A percentile compares a stretch with the other conserved stretches of the same genome.
Conservation (phyloP, 2,329 filamentous ascomycete genomes). For the Boeremia lycopersici region DNA sequence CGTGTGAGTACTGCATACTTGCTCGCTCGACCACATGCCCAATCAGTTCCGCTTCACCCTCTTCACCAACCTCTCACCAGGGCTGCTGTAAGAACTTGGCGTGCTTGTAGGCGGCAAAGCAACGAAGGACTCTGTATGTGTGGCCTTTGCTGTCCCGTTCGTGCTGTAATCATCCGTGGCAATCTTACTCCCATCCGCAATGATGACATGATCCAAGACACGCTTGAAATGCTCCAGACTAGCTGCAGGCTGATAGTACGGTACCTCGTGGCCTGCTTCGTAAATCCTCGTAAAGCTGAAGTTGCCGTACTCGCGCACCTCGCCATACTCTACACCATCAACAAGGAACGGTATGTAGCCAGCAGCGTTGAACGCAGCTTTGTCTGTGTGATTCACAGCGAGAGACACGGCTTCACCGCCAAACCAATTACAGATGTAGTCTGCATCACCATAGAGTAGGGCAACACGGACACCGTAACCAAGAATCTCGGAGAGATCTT, state of each 20-base stretch:
- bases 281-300: slow-evolving; percentile 49
- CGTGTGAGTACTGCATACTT: background rate
- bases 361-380: slow-evolving; percentile 63
- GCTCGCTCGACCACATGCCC: too few relatives aligned
- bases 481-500: slow-evolving; percentile 58
- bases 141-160: slow-evolving; percentile 39
- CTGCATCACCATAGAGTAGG: slow-evolving; percentile 64
- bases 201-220: slow-evolving; percentile 31
- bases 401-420: slow-evolving; percentile 75
- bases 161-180: slow-evolving; percentile 38
- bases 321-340: slow-evolving; percentile 49
- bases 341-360: slow-evolving; percentile 71
- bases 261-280: slow-evolving; percentile 53
- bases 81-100: slow-evolving; percentile 17
- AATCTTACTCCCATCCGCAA: slow-evolving; percentile 38
- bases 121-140: slow-evolving; percentile 41
- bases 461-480: slow-evolving; percentile 61
- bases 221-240: slow-evolving; percentile 40
- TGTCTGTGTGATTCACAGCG: slow-evolving; percentile 59
- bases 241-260: slow-evolving; percentile 49
- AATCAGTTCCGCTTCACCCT: slow-evolving; percentile 1
- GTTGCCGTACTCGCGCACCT: slow-evolving; percentile 48
- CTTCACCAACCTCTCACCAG: slow-evolving; percentile 9
- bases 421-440: slow-evolving; percentile 67
- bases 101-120: slow-evolving; percentile 34